phyloP scores from a whole-genome alignment of 2,329 filamentous ascomycete genomes.

The Zelopaecilomyces penicillatus region DNA sequence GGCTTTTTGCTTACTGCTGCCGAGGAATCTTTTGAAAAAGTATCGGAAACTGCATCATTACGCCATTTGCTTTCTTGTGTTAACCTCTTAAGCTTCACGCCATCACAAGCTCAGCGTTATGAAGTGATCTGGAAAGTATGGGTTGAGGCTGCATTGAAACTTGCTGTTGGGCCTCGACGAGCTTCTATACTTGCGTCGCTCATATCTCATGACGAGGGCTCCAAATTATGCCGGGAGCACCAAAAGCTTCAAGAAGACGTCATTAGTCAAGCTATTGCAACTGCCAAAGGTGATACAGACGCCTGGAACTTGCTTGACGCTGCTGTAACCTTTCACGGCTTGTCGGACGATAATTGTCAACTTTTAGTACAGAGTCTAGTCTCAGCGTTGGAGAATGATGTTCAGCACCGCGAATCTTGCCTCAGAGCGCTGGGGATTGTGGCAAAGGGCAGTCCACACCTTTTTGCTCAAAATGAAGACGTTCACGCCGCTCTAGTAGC shows the following conservation, averaged over 20 bases:
- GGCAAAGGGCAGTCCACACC: slow-evolving; percentile 33
- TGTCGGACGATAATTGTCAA: slow-evolving; percentile 27
- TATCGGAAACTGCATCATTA: slow-evolving; percentile 63
- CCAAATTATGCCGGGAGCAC: slow-evolving; percentile 29
- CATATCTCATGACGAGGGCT: slow-evolving; percentile 35
- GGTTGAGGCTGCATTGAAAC: slow-evolving; percentile 31
- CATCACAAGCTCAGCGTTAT: slow-evolving; percentile 29
- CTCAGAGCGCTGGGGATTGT: slow-evolving; percentile 42
- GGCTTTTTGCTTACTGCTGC: slow-evolving; percentile 42
- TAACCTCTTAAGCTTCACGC: slow-evolving; percentile 41
- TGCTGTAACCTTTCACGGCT: slow-evolving; percentile 33
- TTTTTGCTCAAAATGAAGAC: slow-evolving; percentile 37
- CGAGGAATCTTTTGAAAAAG: slow-evolving; percentile 42
- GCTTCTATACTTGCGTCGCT: slow-evolving; percentile 34
- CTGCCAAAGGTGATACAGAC: slow-evolving; percentile 23
- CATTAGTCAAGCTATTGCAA: slow-evolving; percentile 29
- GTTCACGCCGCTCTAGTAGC: slow-evolving; percentile 43
- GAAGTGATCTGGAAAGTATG: slow-evolving; percentile 37
- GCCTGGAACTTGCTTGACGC: slow-evolving; percentile 41
- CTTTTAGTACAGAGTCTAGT: slow-evolving; percentile 29
- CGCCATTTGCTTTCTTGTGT: slow-evolving; percentile 58
- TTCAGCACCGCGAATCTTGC: slow-evolving; percentile 19
- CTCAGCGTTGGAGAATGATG: slow-evolving; percentile 20
- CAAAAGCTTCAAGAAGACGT: slow-evolving; percentile 40
- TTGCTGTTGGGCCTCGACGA: slow-evolving; percentile 15